These are phyloP conservation scores for Ophiostoma ulmi DNA, from an alignment of 2,329 filamentous ascomycete species.

Conservation along the genomic window DNA sequence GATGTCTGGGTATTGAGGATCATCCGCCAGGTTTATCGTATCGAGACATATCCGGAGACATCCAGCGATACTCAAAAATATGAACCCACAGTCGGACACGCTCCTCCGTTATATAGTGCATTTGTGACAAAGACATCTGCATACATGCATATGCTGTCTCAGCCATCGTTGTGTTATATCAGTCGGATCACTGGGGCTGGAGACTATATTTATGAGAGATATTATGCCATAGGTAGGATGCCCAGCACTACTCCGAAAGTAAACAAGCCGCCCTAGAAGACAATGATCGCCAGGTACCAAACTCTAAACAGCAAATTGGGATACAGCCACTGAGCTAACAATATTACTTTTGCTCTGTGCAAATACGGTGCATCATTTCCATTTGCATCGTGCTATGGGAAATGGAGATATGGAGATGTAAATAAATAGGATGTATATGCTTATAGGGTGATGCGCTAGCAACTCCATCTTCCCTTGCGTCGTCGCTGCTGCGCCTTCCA, in stretches of 20 bases:
- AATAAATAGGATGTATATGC: too few relatives aligned
- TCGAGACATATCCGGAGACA: slow-evolving; percentile 15
- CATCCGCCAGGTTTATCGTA: slow-evolving; percentile 17
- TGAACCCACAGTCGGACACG: background rate
- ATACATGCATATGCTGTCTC: background rate
- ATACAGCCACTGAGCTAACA: background rate
- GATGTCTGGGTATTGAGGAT: slow-evolving; percentile 21
- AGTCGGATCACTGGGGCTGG: background rate
- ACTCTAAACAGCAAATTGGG: slow-evolving; percentile 5
- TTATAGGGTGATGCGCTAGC: background rate
- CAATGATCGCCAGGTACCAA: slow-evolving; percentile 3
- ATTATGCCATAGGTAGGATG: too few relatives aligned
- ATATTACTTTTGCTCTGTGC: background rate
- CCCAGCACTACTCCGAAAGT: background rate
- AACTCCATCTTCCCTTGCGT: slow-evolving; percentile 7
- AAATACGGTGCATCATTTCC: background rate
- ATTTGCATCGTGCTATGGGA: background rate
- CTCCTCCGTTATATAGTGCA: background rate
- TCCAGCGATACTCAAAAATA: background rate
- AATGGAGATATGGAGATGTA: background rate
- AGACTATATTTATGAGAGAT: background rate
- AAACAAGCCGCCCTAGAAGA: background rate
- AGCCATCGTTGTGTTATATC: background rate
- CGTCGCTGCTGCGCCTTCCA: background rate
- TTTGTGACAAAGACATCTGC: background rate